A percentile compares a stretch with the other conserved stretches of the same genome.
These are phyloP conservation scores for Zostera marina DNA, from an alignment of 116 monocot genomes.

Conservation along the genomic window DNA sequence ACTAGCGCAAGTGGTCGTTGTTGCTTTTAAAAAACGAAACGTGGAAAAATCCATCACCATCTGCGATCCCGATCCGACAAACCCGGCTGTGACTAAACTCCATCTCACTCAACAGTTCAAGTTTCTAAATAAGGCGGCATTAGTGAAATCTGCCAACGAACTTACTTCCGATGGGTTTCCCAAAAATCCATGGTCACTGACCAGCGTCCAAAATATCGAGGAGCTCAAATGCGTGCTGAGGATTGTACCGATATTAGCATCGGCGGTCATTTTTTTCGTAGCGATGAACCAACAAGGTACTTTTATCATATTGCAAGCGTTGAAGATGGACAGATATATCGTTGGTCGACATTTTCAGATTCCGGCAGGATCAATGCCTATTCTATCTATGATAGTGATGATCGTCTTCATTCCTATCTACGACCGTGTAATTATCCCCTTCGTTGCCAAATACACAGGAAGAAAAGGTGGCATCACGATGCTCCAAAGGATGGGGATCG, in stretches of 20 bases:
- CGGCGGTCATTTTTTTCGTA: constrained; percentile 29
- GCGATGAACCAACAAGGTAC: constrained; percentile 33
- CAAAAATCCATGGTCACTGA: constrained; percentile 16
- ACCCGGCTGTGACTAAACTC: neutral
- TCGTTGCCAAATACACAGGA: constrained; percentile 10
- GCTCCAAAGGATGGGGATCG: constrained; percentile 34
- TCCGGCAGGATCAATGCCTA: constrained; percentile 30
- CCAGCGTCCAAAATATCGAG: constrained; percentile 35
- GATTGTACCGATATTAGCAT: constrained; percentile 28
- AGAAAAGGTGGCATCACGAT: constrained; percentile 29
- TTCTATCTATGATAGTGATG: constrained; percentile 21
- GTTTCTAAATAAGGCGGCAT: constrained; percentile 17
- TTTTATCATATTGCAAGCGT: constrained; percentile 33
- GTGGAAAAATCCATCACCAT: neutral
- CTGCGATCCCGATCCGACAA: neutral
- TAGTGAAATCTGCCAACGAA: neutral
- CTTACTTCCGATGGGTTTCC: neutral
- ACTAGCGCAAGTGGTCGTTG: constrained; percentile 47
- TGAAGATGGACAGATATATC: constrained; percentile 26
- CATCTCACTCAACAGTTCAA: constrained; percentile 6
- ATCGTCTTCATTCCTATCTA: constrained; percentile 32
- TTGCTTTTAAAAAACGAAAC: constrained; percentile 39
- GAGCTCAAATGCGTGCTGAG: constrained; percentile 26
- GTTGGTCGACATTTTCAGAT: constrained; percentile 14
- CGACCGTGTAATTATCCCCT: constrained; percentile 28